Evolutionary conservation across 208 protist species (phyloP).

Genomic region (Leishmania aethiopica): DNA sequence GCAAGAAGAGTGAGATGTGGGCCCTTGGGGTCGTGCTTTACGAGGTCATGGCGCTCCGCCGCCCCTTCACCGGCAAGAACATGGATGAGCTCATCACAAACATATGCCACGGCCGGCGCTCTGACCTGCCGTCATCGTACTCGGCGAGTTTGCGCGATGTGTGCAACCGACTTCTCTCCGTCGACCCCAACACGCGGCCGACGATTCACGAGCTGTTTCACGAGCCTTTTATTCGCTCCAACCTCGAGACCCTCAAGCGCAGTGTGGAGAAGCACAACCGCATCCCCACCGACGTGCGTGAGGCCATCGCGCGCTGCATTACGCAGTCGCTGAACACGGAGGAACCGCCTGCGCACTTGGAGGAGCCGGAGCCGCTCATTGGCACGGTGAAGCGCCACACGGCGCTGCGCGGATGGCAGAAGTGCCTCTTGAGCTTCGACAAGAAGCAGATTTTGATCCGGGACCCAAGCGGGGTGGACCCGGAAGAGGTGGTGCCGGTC

Average conservation of each 20-base stretch:
- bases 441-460: conserved; percentile 47
- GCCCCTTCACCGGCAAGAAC: conserved; percentile 85
- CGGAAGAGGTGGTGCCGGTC: conserved; percentile 57
- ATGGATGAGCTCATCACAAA: conserved; percentile 88
- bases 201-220: conserved; percentile 71
- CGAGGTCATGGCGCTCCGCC: conserved; percentile 83
- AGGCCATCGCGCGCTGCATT: conserved; percentile 69
- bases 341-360: conserved; percentile 18
- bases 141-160: conserved; percentile 51
- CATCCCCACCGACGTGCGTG: conserved; percentile 61
- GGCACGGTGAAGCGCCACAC: conserved; percentile 75
- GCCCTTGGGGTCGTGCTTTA: conserved; percentile 86
- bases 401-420: conserved; percentile 74
- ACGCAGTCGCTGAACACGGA: conserved; percentile 50
- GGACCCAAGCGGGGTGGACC: conserved; percentile 33
- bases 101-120: conserved; percentile 66
- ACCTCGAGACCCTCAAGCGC: conserved; percentile 73
- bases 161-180: conserved; percentile 60
- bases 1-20: conserved; percentile 95
- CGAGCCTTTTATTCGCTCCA: conserved; percentile 62
- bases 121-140: conserved; percentile 52
- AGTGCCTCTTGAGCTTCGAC: conserved; percentile 72
- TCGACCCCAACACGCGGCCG: conserved; percentile 64
- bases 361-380: conserved; percentile 36
- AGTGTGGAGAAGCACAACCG: conserved; percentile 73